Evolutionary conservation across 441 rosid species (phyloP), one percentile per base, ranked within the genome.

Genomic region (Melastoma candidum): DNA sequence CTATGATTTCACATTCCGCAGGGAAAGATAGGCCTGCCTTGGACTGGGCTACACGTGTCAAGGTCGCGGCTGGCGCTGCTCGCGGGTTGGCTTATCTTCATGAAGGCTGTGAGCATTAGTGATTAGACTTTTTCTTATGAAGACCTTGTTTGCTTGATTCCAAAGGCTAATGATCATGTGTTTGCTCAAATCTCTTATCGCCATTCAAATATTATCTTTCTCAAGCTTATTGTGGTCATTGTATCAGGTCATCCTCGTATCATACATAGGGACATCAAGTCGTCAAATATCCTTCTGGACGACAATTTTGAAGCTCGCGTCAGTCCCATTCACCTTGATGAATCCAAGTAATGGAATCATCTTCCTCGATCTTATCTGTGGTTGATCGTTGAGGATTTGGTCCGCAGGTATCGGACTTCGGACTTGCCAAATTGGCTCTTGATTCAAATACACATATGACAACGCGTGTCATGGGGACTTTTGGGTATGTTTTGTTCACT

Each of bases 401-500:
- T 54, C 60, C 52, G 11, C 78, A 93, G 98, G 98, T 93, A 79
- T 76, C 95, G n/a, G 98, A 93, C 65, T 93, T 93, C 61, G 98
- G 98, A 57, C 92, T 88, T 49, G 98, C 98, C 60, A 93, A 88
- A 73, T 71, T 93, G 76, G 95, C 90, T 64, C 79, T 81, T 6
- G 98, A 93, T 53, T 80, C 84, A 56, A 71, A 85, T 73, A 81
- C 95, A 4, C 98, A 88, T 57, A 67, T 93, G 54, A 81, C 95
- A 26, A 93, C 98, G 12, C 88, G 98, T 1, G 97, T 93, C 60
- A 88, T 93, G 95, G 98, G 98, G 69, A 93, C 98, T 57, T 93
- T 93, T 48, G 98, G 95, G 98, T 93, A 77, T 56, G 83, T 56
- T 53, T 10, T 11, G 22, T 12, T 12, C 44, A 7, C 32, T 44